A percentile compares a stretch with the other conserved stretches of the same genome.
phyloP scores from a whole-genome alignment of 768 basidiomycete genomes.

The Boletus tylopilopsis region DNA sequence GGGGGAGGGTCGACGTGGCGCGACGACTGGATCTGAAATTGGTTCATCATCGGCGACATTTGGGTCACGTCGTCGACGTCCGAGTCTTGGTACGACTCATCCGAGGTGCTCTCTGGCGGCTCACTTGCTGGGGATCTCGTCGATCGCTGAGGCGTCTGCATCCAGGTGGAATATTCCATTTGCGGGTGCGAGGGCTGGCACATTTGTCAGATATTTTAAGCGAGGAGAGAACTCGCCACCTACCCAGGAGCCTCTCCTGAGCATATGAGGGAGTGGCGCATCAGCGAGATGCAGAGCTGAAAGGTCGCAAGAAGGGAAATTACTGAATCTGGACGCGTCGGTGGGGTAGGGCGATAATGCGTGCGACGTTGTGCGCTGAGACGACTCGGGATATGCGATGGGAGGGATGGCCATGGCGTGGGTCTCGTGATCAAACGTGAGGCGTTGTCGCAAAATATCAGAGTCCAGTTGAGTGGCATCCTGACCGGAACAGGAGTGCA shows the following conservation, averaged over 20 bases:
- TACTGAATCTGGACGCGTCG: conserved; percentile 11
- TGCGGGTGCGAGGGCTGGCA: conserved; percentile 19
- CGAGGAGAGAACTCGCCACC: conserved; percentile 1
- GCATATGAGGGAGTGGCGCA: conserved; percentile 9
- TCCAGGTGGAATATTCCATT: conserved; percentile 12
- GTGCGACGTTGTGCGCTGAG: conserved; percentile 29
- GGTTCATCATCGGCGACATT: conserved; percentile 32
- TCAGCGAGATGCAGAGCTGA: conserved; percentile 7
- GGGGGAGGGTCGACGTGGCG: conserved; percentile 4
- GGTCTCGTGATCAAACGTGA: conserved; percentile 5
- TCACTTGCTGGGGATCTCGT: conserved; percentile 27
- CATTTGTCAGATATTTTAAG: conserved; percentile 16
- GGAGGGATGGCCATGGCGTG: not conserved
- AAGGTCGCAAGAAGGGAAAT: conserved; percentile 11
- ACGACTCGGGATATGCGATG: conserved; percentile 28
- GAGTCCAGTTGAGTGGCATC: conserved; percentile 23
- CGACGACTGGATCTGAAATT: conserved; percentile 26
- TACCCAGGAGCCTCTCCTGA: conserved; percentile 28
- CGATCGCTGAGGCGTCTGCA: conserved; percentile 9
- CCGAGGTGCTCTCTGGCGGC: conserved; percentile 29
- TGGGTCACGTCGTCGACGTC: conserved; percentile 22
- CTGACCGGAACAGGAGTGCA: conserved; percentile 22
- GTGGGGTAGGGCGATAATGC: conserved; percentile 12
- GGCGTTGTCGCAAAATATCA: conserved; percentile 22
- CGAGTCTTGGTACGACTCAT: conserved; percentile 28